Percentiles rank a stretch among this genome's conserved stretches.
Conservation (phyloP, 305 asterid species). For the Solanum hybrid region DNA sequence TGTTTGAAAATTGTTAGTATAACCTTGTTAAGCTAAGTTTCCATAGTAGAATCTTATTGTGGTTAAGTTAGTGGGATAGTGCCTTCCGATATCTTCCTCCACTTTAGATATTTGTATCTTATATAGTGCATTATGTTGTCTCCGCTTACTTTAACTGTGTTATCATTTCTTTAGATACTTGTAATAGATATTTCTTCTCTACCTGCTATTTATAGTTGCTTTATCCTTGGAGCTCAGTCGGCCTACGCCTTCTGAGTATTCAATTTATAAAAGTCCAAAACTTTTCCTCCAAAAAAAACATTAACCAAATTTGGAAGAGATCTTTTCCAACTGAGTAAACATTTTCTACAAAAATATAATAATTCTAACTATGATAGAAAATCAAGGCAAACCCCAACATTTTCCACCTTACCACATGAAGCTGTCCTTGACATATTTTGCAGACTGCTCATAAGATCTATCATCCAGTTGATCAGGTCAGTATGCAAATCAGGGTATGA, state of each 20-base stretch:
- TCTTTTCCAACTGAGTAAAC: not conserved
- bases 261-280: not conserved
- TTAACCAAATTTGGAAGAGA: not conserved
- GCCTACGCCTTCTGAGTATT: not conserved
- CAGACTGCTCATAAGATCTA: not conserved
- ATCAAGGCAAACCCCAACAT: not conserved
- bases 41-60: not conserved
- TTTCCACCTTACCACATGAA: not conserved
- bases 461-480: not conserved
- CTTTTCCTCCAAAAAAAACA: not conserved
- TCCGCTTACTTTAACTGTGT: not conserved
- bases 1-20: not conserved
- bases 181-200: not conserved
- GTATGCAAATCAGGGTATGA: not conserved
- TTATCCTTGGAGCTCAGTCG: not conserved
- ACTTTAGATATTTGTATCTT: not conserved
- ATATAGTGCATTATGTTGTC: not conserved
- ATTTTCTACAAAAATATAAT: not conserved
- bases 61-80: not conserved
- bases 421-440: not conserved
- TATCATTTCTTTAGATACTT: not conserved
- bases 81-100: not conserved
- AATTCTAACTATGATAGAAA: not conserved
- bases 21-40: not conserved
- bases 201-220: not conserved